Percentiles rank a stretch among this genome's conserved stretches.
Evolutionary conservation across 169 alveolate genomes (phyloP).

Genomic region (Eimeria necatrix): DNA sequence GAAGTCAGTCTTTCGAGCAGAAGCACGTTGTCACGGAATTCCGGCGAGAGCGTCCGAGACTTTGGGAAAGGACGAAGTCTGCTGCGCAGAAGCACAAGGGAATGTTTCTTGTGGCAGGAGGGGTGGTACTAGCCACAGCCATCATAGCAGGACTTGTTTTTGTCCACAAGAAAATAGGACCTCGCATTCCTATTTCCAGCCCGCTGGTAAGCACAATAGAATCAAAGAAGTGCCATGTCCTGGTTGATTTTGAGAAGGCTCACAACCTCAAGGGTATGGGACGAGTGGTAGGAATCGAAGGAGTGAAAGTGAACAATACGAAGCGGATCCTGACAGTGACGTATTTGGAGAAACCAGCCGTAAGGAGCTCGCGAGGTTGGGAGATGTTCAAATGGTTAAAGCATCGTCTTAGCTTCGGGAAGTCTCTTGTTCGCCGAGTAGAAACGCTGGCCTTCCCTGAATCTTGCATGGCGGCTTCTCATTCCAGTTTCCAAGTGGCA

Average conservation of each 20-base stretch:
- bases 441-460: slow-evolving; percentile 23
- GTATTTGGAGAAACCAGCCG: slow-evolving; percentile 40
- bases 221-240: slow-evolving; percentile 33
- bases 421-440: background rate
- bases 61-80: slow-evolving; percentile 45
- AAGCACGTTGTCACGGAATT: background rate
- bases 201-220: slow-evolving; percentile 47
- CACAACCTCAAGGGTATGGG: slow-evolving; percentile 24
- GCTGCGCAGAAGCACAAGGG: slow-evolving; percentile 31
- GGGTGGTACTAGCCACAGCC: background rate
- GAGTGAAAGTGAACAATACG: slow-evolving; percentile 13
- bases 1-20: background rate
- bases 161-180: background rate
- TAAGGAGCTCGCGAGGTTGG: slow-evolving; percentile 43
- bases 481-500: slow-evolving; percentile 45
- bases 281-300: slow-evolving; percentile 19
- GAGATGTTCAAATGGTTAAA: slow-evolving; percentile 43
- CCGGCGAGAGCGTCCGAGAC: background rate
- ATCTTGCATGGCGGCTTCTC: slow-evolving; percentile 36
- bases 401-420: background rate
- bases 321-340: slow-evolving; percentile 15
- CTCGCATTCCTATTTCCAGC: slow-evolving; percentile 46
- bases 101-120: slow-evolving; percentile 44
- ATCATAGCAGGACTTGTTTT: background rate
- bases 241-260: slow-evolving; percentile 38